Percentiles rank a stretch among this genome's conserved stretches.
These are phyloP conservation scores for Ceratobasidium papillatum DNA, from an alignment of 1,284 basidiomycete genomes.

Conservation along the genomic window DNA sequence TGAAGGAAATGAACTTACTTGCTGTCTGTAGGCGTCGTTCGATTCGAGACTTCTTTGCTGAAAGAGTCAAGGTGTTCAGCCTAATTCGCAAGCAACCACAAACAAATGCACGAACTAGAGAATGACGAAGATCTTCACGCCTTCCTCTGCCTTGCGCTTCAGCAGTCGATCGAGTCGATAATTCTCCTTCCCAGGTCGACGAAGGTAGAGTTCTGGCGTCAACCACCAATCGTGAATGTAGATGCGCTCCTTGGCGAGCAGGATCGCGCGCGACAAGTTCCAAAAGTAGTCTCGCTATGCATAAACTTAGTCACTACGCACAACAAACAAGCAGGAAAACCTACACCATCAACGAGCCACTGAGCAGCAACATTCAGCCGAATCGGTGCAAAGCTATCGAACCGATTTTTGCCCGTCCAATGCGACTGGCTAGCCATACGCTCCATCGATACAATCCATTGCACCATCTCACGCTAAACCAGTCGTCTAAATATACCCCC, in stretches of 20 bases:
- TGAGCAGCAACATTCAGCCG: slow-evolving; percentile 93
- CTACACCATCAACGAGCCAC: slow-evolving; percentile 98
- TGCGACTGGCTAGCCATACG: slow-evolving; percentile 79
- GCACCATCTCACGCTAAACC: slow-evolving; percentile 89
- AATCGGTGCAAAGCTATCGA: slow-evolving; percentile 95
- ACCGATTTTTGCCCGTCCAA: slow-evolving; percentile 85
- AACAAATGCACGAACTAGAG: slow-evolving; percentile 71
- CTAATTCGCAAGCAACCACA: neutral
- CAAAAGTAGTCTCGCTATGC: slow-evolving; percentile 92
- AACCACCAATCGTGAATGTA: slow-evolving; percentile 98
- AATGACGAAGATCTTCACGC: slow-evolving; percentile 96
- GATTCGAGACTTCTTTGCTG: slow-evolving; percentile 96
- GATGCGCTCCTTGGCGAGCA: slow-evolving; percentile 88
- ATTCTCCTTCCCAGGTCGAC: slow-evolving; percentile 82
- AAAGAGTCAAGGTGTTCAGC: neutral
- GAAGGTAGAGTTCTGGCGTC: slow-evolving; percentile 87
- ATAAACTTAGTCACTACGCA: slow-evolving; percentile 34
- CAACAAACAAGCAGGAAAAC: slow-evolving; percentile 47
- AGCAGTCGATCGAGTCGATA: slow-evolving; percentile 91
- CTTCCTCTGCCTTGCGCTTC: slow-evolving; percentile 92
- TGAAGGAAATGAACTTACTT: slow-evolving; percentile 60
- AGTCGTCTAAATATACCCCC: neutral
- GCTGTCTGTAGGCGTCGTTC: slow-evolving; percentile 93
- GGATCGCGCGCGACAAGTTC: slow-evolving; percentile 94
- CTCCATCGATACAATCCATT: slow-evolving; percentile 95